phyloP scores from a whole-genome alignment of 2,329 filamentous ascomycete genomes.

The Stagonosporopsis chrysanthemi region DNA sequence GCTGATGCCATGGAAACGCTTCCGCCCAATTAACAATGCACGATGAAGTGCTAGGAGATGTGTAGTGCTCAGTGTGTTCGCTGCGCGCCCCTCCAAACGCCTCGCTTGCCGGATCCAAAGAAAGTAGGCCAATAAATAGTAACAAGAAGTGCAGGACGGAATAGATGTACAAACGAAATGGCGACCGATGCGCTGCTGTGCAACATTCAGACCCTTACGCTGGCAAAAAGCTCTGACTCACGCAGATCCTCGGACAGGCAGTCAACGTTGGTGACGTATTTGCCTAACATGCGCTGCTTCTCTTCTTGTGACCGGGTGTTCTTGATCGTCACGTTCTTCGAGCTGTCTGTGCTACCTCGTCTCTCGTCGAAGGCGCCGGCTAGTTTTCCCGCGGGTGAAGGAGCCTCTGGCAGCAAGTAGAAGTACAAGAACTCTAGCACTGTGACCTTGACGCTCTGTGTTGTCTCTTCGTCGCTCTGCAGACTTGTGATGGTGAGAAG shows the following conservation, averaged over 20 bases:
- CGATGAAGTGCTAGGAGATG: slow-evolving; percentile 14
- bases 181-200: neutral
- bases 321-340: slow-evolving; percentile 41
- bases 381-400: slow-evolving; percentile 51
- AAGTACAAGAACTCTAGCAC: slow-evolving; percentile 98
- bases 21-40: slow-evolving; percentile 15
- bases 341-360: slow-evolving; percentile 39
- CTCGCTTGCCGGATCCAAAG: slow-evolving; percentile 33
- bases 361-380: slow-evolving; percentile 43
- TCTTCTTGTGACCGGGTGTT: slow-evolving; percentile 73
- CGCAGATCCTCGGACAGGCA: slow-evolving; percentile 84
- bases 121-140: slow-evolving; percentile 22
- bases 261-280: slow-evolving; percentile 79
- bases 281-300: slow-evolving; percentile 80
- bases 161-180: slow-evolving; percentile 27
- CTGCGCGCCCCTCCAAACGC: slow-evolving; percentile 32
- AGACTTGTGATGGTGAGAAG: slow-evolving; percentile 89
- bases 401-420: slow-evolving; percentile 93
- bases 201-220: slow-evolving; percentile 30
- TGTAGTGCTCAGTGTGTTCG: slow-evolving; percentile 17
- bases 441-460: slow-evolving; percentile 89
- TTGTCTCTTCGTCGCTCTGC: slow-evolving; percentile 87
- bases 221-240: slow-evolving; percentile 70
- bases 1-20: slow-evolving; percentile 16
- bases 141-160: slow-evolving; percentile 22